Evolutionary conservation across 176 grass and related monocot genomes (phyloP).

Genomic region (Chloris gayana): DNA sequence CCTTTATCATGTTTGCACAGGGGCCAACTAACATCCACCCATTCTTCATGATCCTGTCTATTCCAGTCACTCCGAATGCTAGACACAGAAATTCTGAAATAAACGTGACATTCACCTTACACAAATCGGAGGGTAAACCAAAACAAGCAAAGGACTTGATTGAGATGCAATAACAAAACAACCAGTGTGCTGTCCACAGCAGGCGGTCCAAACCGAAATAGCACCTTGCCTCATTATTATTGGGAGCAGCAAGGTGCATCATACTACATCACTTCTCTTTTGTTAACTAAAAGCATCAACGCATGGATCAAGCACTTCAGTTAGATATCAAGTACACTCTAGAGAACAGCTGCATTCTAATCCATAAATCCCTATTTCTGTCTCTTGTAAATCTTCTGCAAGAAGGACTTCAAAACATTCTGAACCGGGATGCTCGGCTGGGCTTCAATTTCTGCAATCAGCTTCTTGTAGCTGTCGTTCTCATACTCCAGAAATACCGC

Average conservation of each 20-base stretch:
- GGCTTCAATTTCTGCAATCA: slow-evolving; percentile 75
- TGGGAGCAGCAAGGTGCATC: slow-evolving; percentile 33
- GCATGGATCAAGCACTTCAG: not conserved
- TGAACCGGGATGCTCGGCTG: slow-evolving; percentile 72
- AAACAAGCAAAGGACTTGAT: not conserved
- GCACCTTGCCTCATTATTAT: slow-evolving; percentile 40
- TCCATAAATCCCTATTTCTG: slow-evolving; percentile 60
- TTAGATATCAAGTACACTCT: slow-evolving; percentile 8
- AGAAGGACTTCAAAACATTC: slow-evolving; percentile 83
- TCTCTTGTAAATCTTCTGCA: slow-evolving; percentile 95
- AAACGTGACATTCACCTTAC: not conserved
- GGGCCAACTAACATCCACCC: not conserved
- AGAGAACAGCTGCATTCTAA: slow-evolving; percentile 1
- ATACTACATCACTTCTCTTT: slow-evolving; percentile 7
- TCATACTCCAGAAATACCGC: slow-evolving; percentile 68
- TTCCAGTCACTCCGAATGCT: not conserved
- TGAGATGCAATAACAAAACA: slow-evolving; percentile 29
- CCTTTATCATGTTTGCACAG: not conserved
- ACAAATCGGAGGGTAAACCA: not conserved
- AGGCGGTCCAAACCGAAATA: slow-evolving; percentile 47
- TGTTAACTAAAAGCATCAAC: slow-evolving; percentile 31
- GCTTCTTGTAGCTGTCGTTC: slow-evolving; percentile 61
- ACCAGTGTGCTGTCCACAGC: slow-evolving; percentile 26
- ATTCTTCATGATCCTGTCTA: not conserved
- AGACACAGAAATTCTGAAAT: not conserved